Evolutionary conservation across 177 flowering plant species (phyloP), one percentile per base, ranked within the genome.

Genomic region (Vitis hybrid): DNA sequence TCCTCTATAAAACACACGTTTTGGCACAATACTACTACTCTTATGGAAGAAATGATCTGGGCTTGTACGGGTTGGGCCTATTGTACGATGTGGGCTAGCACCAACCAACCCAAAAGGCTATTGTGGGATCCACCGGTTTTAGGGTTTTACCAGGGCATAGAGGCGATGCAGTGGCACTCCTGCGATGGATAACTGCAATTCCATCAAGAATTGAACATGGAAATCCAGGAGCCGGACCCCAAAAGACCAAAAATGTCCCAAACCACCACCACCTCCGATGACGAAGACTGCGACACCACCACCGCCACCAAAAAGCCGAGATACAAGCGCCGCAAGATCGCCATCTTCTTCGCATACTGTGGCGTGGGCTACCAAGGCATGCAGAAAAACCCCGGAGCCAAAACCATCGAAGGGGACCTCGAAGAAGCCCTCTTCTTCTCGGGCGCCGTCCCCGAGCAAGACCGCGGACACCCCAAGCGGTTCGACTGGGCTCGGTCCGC

Each of bases 321-420:
- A 70, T 91, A 82, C 90, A 95, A 90, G 76, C 91, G 94, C 67
- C 91, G 97, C 49, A 96, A 93, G 67, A 72, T 92, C 20, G 99
- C 99, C 13, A 83, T 95, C 9, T 88, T 95, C 85, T 87, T 93
- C 68, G 99, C 97, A 6, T 95, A 93, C 76, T 88, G 95, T 63
- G 99, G 98, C 61, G 92, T 86, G 3, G 98, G 97, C 15, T 93
- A 95, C 69, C 98, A 93, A 75, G 98, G 99, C 0, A 95, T 95
- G 99, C 98, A 95, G 56, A 93, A 89, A 20, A 95, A 95, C 70
- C 98, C 97, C 1, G 99, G 98, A 5, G 99, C 99, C 59, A 95
- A 90, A 77, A 95, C 99, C 72, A 95, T 95, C 73, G 99, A 95
- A 78, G 89, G 81, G 53, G 99, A 95, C 68, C 92, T 95, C 63